These are phyloP conservation scores for Aspergillus spinulosporus DNA, from an alignment of 2,329 filamentous ascomycete species.

Conservation along the genomic window DNA sequence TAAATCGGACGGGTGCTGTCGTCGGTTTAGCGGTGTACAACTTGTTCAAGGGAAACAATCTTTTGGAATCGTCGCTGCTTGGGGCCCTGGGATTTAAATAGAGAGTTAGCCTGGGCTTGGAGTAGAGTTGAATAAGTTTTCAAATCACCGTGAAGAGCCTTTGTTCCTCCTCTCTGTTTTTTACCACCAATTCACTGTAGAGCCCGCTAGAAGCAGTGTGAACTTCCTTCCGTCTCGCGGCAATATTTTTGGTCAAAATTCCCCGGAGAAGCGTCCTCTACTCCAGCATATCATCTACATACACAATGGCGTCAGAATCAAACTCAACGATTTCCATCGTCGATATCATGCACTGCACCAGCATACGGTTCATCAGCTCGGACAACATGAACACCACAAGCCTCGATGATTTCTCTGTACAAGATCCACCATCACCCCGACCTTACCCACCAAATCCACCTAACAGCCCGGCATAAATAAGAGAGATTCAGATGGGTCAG, in stretches of 20 bases:
- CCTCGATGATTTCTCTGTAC: constrained; percentile 14
- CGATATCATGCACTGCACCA: background rate
- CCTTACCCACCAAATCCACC: constrained; percentile 44
- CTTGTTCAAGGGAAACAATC: constrained; percentile 12
- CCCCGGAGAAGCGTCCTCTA: background rate
- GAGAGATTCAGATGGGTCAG: background rate
- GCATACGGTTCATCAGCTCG: background rate
- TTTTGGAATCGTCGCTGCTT: constrained; percentile 10
- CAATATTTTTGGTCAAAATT: background rate
- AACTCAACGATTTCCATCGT: background rate
- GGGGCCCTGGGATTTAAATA: constrained; percentile 18
- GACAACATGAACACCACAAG: background rate
- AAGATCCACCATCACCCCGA: constrained; percentile 32
- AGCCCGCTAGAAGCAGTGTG: background rate
- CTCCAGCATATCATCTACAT: background rate
- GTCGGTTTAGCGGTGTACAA: constrained; percentile 24
- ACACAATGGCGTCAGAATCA: background rate
- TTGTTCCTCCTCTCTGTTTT: background rate
- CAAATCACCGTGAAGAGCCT: background rate
- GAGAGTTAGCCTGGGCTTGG: constrained; percentile 6
- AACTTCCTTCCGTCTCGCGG: background rate
- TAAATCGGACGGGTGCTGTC: constrained; percentile 17
- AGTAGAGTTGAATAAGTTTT: background rate
- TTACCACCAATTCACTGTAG: background rate
- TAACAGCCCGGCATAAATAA: constrained; percentile 37